Percentiles rank a stretch among this genome's conserved stretches.
These are phyloP conservation scores for Barnettozyma sp. DNA, from an alignment of 805 yeast genomes.

Conservation along the genomic window DNA sequence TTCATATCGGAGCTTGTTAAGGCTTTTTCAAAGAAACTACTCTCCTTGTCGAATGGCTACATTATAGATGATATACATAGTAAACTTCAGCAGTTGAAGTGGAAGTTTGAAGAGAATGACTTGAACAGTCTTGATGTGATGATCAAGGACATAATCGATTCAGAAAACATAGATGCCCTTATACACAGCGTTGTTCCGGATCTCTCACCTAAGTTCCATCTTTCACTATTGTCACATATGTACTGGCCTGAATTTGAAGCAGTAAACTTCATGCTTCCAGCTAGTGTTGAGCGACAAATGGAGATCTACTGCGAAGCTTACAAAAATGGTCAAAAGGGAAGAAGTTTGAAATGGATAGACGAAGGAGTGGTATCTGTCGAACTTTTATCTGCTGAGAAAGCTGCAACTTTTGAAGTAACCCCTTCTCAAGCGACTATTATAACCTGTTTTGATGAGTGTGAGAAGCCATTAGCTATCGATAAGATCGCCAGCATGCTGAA, in stretches of 20 bases:
- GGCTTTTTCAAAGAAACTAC: conserved; percentile 51
- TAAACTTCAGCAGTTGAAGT: conserved; percentile 48
- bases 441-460: conserved; percentile 34
- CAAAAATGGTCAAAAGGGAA: conserved; percentile 42
- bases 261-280: conserved; percentile 38
- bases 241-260: conserved; percentile 63
- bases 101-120: conserved; percentile 59
- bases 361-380: conserved; percentile 58
- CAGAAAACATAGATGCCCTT: conserved; percentile 38
- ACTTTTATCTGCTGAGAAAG: conserved; percentile 45
- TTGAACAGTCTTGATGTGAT: conserved; percentile 73
- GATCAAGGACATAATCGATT: conserved; percentile 63
- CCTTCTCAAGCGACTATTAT: conserved; percentile 69
- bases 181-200: conserved; percentile 26
- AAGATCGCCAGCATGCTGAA: conserved; percentile 31
- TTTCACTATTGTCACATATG: conserved; percentile 63
- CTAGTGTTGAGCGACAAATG: conserved; percentile 33
- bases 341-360: conserved; percentile 49
- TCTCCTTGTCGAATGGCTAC: conserved; percentile 29
- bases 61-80: conserved; percentile 33
- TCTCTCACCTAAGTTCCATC: conserved; percentile 33
- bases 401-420: conserved; percentile 40
- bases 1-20: conserved; percentile 60
- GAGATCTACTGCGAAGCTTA: conserved; percentile 39
- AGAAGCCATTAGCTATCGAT: conserved; percentile 25